A percentile compares a stretch with the other conserved stretches of the same genome.
Evolutionary conservation across 2,329 filamentous ascomycete species (phyloP).

Genomic region (Daldinia eschscholtzii): DNA sequence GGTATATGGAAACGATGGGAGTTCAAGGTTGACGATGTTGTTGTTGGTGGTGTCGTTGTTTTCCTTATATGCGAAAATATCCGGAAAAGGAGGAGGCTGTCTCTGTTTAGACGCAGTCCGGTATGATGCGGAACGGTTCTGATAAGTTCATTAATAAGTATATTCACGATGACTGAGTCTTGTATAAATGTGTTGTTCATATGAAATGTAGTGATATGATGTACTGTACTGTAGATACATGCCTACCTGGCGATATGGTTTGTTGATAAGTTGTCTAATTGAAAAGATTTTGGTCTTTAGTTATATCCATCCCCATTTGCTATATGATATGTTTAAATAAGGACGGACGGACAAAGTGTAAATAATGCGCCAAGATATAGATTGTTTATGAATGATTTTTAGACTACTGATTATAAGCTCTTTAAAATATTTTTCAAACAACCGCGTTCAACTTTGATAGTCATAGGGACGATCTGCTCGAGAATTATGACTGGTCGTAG

Average conservation of each 20-base stretch:
- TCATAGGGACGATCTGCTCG: not conserved
- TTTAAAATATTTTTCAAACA: not conserved
- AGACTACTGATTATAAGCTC: not conserved
- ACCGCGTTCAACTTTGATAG: too few species aligned
- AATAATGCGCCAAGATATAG: not conserved
- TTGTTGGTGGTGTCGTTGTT: not conserved
- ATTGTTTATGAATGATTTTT: too few species aligned
- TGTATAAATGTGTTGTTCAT: not conserved
- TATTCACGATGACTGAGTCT: not conserved
- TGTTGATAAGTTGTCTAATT: not conserved
- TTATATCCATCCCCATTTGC: not conserved
- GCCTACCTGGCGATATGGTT: not conserved
- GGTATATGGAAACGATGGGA: constrained; percentile 1
- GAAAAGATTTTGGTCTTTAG: not conserved
- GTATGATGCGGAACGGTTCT: not conserved
- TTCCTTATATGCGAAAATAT: not conserved
- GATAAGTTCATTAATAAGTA: not conserved
- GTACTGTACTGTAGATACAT: not conserved
- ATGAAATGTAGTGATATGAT: not conserved
- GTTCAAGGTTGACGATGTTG: not conserved
- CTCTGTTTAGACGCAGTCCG: not conserved
- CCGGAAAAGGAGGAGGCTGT: constrained; percentile 1
- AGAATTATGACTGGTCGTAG: too few species aligned
- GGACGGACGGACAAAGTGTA: not conserved
- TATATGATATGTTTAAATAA: not conserved